Evolutionary conservation across 2,329 filamentous ascomycete genomes (phyloP).

Genomic region (Penicillium verrucosum): DNA sequence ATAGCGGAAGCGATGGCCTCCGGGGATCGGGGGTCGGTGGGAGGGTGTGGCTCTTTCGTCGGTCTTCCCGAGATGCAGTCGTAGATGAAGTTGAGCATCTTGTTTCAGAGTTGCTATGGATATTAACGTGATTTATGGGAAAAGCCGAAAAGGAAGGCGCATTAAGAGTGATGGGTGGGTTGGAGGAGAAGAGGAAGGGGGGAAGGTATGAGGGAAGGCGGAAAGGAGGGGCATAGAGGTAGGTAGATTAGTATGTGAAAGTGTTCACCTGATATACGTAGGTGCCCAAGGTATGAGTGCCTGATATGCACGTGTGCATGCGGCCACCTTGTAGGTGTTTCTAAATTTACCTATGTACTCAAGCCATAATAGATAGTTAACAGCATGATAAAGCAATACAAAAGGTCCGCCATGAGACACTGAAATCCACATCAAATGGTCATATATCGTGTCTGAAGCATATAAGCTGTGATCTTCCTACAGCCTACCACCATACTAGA

Average conservation of each 20-base stretch:
- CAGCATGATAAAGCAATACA: background rate
- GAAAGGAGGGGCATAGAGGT: background rate
- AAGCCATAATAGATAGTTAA: background rate
- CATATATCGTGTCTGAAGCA: slow-evolving; percentile 3
- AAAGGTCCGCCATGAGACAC: background rate
- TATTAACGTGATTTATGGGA: background rate
- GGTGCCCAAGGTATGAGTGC: background rate
- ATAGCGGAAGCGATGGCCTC: background rate
- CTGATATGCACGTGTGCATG: background rate
- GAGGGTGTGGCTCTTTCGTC: background rate
- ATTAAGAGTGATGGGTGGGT: background rate
- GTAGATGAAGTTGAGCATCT: background rate
- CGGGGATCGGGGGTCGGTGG: background rate
- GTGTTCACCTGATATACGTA: too few relatives aligned
- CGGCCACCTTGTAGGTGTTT: background rate
- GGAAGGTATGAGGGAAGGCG: background rate
- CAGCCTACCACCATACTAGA: background rate
- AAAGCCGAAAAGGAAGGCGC: background rate
- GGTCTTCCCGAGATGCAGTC: background rate
- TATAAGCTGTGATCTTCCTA: background rate
- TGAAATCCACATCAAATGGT: background rate
- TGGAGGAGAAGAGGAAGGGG: too few relatives aligned
- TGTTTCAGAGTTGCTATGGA: background rate
- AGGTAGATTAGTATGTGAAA: background rate
- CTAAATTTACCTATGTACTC: background rate